phyloP scores from a whole-genome alignment of 192 early-diverging fungal species.

The Podila clonocystis region DNA sequence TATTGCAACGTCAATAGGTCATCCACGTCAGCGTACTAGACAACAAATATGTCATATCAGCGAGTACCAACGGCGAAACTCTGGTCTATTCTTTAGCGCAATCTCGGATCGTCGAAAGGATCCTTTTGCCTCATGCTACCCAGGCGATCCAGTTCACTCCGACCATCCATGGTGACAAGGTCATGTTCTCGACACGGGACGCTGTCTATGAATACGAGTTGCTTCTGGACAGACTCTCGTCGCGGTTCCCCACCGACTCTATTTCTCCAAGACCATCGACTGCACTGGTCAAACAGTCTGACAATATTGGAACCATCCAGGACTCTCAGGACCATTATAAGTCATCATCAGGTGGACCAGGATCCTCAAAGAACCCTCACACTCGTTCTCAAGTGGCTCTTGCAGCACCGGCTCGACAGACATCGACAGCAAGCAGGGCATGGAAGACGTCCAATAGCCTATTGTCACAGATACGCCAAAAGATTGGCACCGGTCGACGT shows the following conservation, averaged over 20 bases:
- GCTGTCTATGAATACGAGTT: constrained; percentile 47
- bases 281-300: background rate
- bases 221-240: constrained; percentile 17
- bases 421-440: constrained; percentile 12
- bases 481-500: constrained; percentile 15
- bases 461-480: constrained; percentile 48
- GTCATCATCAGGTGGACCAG: no score
- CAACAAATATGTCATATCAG: constrained; percentile 32
- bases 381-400: background rate
- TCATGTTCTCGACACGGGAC: constrained; percentile 48
- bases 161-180: constrained; percentile 37
- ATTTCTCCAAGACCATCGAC: background rate
- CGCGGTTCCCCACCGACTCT: background rate
- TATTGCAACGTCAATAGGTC: constrained; percentile 10
- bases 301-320: no score
- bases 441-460: constrained; percentile 50
- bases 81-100: constrained; percentile 27
- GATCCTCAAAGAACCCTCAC: no score
- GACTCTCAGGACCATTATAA: no score
- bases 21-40: constrained; percentile 36
- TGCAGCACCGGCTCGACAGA: background rate
- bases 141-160: constrained; percentile 47
- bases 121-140: constrained; percentile 40
- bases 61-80: constrained; percentile 46
- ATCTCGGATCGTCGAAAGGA: constrained; percentile 23